phyloP scores from a whole-genome alignment of 129 eudicot genomes.

The Chrysanthemum seticuspe region DNA sequence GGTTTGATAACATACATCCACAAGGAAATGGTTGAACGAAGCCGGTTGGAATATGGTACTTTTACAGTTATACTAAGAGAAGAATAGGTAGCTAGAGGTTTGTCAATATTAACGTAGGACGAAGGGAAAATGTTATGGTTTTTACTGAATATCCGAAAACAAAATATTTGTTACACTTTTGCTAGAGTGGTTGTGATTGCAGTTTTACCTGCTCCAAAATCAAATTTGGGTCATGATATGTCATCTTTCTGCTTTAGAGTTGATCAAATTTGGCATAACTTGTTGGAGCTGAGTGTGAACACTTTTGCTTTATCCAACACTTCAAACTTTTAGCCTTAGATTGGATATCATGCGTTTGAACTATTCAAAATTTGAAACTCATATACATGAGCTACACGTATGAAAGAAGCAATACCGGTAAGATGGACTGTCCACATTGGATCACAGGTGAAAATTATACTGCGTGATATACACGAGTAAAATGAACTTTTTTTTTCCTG shows the following conservation, averaged over 20 bases:
- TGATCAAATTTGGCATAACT: constrained; percentile 11
- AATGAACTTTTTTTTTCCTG: no score
- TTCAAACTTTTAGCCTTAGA: background rate
- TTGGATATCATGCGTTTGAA: constrained; percentile 15
- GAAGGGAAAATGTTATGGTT: constrained; percentile 10
- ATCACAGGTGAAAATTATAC: no score
- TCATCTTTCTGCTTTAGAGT: constrained; percentile 28
- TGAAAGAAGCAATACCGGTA: no score
- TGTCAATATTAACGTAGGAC: constrained; percentile 5
- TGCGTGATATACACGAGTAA: no score
- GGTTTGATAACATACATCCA: constrained; percentile 20
- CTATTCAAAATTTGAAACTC: constrained; percentile 1
- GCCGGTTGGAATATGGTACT: constrained; percentile 12
- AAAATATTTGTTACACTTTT: constrained; percentile 17
- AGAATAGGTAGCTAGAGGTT: constrained; percentile 12
- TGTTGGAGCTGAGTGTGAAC: constrained; percentile 7
- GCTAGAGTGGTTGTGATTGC: constrained; percentile 44
- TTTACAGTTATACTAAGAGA: constrained; percentile 8
- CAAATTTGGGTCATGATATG: constrained; percentile 24
- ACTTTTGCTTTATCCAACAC: constrained; percentile 6
- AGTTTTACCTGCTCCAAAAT: constrained; percentile 71
- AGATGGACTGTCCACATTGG: no score
- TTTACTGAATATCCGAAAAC: background rate
- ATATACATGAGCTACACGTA: background rate
- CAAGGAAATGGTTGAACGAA: constrained; percentile 30